phyloP scores from a whole-genome alignment of 768 basidiomycete genomes.

The Boletus subparvulus region DNA sequence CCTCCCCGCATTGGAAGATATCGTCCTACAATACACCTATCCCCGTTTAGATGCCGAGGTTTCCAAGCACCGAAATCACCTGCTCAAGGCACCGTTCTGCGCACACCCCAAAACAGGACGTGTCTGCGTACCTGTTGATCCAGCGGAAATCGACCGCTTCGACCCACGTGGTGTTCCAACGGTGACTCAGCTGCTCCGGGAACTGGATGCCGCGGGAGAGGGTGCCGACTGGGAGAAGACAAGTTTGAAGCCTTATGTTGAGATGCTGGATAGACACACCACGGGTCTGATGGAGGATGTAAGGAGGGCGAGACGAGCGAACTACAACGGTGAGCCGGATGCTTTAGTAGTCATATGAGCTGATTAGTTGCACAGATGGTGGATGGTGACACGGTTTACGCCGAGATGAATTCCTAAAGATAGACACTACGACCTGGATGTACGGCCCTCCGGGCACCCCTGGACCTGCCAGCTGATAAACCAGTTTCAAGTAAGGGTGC shows the following conservation, averaged over 20 bases:
- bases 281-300: conserved; percentile 32
- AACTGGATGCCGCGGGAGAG: conserved; percentile 60
- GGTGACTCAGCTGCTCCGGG: conserved; percentile 74
- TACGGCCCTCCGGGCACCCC: no score
- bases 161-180: conserved; percentile 87
- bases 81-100: conserved; percentile 97
- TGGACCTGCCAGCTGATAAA: no score
- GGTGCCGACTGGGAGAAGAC: conserved; percentile 86
- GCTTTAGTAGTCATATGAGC: background rate
- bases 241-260: conserved; percentile 84
- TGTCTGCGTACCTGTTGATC: conserved; percentile 91
- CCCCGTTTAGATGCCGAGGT: conserved; percentile 97
- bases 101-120: conserved; percentile 95
- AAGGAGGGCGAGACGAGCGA: conserved; percentile 21
- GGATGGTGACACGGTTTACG: conserved; percentile 7
- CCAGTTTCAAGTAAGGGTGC: no score
- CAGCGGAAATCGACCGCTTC: conserved; percentile 70
- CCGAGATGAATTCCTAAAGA: background rate
- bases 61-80: conserved; percentile 94
- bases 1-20: conserved; percentile 71
- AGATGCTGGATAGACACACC: conserved; percentile 79
- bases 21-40: conserved; percentile 92
- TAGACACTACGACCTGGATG: no score
- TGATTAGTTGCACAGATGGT: conserved; percentile 26
- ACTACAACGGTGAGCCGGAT: conserved; percentile 17